Percentiles rank a stretch among this genome's conserved stretches.
phyloP scores from a whole-genome alignment of 2,329 filamentous ascomycete genomes.

The Monosporascus ibericus region DNA sequence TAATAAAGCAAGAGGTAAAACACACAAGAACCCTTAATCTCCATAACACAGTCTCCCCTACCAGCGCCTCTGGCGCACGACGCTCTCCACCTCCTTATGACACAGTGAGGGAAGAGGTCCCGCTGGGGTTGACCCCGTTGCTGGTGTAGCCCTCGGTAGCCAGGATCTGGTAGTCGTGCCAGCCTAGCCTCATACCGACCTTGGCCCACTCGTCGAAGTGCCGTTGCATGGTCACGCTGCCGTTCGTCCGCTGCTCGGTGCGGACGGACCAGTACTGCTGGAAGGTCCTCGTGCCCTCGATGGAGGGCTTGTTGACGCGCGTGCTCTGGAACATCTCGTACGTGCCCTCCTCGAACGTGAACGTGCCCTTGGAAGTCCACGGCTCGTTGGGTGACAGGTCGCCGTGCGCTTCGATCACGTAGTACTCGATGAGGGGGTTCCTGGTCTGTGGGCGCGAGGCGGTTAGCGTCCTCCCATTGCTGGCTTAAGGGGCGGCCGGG shows the following conservation, averaged over 20 bases:
- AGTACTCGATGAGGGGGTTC: conserved; percentile 43
- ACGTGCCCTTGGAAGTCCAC: conserved; percentile 40
- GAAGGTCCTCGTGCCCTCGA: conserved; percentile 49
- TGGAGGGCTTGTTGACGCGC: conserved; percentile 44
- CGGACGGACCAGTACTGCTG: conserved; percentile 47
- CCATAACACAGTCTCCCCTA: too few species aligned
- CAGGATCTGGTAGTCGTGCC: conserved; percentile 47
- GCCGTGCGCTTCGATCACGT: conserved; percentile 49
- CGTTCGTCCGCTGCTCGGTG: conserved; percentile 41
- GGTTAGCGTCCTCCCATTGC: conserved; percentile 33
- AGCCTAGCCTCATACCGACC: conserved; percentile 41
- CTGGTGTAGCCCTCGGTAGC: conserved; percentile 44
- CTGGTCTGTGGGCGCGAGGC: conserved; percentile 12
- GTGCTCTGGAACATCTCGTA: conserved; percentile 47
- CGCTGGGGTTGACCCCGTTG: conserved; percentile 28
- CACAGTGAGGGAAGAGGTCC: conserved; percentile 17
- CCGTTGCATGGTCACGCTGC: conserved; percentile 44
- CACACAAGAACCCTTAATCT: too few species aligned
- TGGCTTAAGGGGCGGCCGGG: too few species aligned
- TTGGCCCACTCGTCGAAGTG: conserved; percentile 51
- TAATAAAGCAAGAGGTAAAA: too few species aligned
- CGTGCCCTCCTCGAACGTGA: conserved; percentile 43
- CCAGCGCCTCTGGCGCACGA: neutral
- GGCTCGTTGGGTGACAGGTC: conserved; percentile 42
- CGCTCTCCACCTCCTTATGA: neutral